Conservation (phyloP, 2,329 filamentous ascomycete genomes). For the Fusarium sacchari region DNA sequence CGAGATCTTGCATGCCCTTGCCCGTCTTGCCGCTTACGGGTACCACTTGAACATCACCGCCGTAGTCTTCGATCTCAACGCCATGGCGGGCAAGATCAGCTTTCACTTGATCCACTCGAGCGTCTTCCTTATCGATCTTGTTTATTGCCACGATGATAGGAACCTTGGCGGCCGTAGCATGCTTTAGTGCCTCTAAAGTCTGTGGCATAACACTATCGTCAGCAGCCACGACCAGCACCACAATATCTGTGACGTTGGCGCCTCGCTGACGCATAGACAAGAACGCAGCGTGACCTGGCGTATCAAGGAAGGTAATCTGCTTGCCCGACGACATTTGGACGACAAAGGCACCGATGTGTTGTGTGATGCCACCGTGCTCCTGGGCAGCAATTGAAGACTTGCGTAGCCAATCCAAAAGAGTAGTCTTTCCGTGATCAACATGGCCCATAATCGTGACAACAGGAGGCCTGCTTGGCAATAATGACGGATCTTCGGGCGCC, state of each 20-base stretch:
- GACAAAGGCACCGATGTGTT: conserved; percentile 97
- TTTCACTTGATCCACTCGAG: conserved; percentile 85
- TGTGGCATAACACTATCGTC: conserved; percentile 98
- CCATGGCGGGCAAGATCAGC: conserved; percentile 84
- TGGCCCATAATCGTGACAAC: conserved; percentile 99
- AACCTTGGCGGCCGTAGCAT: conserved; percentile 85
- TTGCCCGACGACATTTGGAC: conserved; percentile 88
- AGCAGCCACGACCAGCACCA: conserved; percentile 93
- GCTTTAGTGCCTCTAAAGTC: conserved; percentile 94
- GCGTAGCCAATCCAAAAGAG: conserved; percentile 90
- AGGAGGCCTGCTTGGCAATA: conserved; percentile 80
- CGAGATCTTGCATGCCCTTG: conserved; percentile 87
- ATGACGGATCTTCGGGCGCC: conserved; percentile 71
- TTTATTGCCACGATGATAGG: conserved; percentile 98
- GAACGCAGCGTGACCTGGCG: conserved; percentile 95
- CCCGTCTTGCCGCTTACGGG: conserved; percentile 94
- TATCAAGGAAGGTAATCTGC: conserved; percentile 95
- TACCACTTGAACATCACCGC: conserved; percentile 93
- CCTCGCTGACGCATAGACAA: conserved; percentile 95
- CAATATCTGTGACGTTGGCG: conserved; percentile 95
- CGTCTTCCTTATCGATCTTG: conserved; percentile 91
- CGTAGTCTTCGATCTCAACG: conserved; percentile 93
- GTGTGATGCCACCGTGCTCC: conserved; percentile 96
- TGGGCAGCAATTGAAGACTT: conserved; percentile 91
- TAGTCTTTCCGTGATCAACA: conserved; percentile 98